Evolutionary conservation across 2,329 filamentous ascomycete species (phyloP).

Genomic region (Hypoxylon sp.): DNA sequence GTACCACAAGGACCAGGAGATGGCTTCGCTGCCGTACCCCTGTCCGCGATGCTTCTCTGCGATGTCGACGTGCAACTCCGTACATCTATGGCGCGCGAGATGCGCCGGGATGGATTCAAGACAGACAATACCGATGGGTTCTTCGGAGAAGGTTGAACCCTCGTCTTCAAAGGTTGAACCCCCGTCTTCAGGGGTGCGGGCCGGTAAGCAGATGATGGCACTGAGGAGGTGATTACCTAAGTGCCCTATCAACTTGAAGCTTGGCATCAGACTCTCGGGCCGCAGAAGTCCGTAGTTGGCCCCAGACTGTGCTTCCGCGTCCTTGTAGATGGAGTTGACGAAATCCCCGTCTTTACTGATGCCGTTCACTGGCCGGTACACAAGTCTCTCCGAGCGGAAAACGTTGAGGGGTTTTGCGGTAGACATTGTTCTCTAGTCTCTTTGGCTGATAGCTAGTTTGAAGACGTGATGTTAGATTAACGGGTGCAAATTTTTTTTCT

Average conservation of each 20-base stretch:
- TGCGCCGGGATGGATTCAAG: constrained; percentile 45
- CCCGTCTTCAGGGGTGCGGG: constrained; percentile 1
- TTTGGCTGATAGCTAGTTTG: neutral
- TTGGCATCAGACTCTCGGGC: constrained; percentile 49
- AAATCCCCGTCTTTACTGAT: constrained; percentile 51
- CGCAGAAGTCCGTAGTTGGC: constrained; percentile 48
- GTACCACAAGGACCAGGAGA: constrained; percentile 54
- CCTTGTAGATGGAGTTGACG: constrained; percentile 49
- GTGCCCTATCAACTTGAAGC: constrained; percentile 49
- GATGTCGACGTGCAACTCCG: constrained; percentile 54
- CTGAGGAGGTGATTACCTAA: constrained; percentile 51
- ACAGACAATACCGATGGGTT: constrained; percentile 52
- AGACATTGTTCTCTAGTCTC: constrained; percentile 32
- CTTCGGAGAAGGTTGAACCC: no score
- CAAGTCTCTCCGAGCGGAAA: constrained; percentile 54
- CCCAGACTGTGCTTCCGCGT: constrained; percentile 49
- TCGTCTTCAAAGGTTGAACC: no score
- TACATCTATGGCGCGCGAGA: constrained; percentile 57
- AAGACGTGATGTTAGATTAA: neutral
- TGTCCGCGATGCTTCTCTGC: constrained; percentile 47
- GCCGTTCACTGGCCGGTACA: constrained; percentile 55
- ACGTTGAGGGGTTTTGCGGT: constrained; percentile 45
- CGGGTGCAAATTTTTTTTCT: neutral
- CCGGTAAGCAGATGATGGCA: constrained; percentile 54
- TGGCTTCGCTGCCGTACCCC: constrained; percentile 56